phyloP scores from a whole-genome alignment of 495 filamentous ascomycete genomes.

The Penicillium cinerascens region DNA sequence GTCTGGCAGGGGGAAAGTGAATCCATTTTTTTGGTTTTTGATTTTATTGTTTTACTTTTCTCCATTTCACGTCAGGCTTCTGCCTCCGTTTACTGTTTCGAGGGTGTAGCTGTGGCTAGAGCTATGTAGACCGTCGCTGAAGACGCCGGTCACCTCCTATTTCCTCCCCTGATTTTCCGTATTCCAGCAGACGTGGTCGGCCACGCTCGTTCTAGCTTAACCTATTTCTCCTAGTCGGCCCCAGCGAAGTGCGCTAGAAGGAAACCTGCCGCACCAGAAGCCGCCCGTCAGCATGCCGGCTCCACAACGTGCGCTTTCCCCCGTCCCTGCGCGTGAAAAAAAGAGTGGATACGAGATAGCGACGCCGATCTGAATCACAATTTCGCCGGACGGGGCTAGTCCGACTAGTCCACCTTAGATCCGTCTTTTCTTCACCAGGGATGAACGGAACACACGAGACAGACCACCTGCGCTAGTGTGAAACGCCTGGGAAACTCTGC shows the following conservation, averaged over 20 bases:
- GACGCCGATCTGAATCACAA: constrained; percentile 36
- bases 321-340: constrained; percentile 28
- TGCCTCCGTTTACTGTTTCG: not conserved
- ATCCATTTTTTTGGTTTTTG: not conserved
- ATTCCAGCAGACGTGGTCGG: constrained; percentile 4
- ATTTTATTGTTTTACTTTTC: not conserved
- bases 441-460: too few species aligned
- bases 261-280: constrained; percentile 37
- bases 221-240: constrained; percentile 17
- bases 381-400: not conserved
- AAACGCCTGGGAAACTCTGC: constrained; percentile 9
- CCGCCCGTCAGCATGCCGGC: constrained; percentile 32
- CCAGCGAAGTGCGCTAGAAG: constrained; percentile 33
- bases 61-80: not conserved
- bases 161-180: not conserved
- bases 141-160: not conserved
- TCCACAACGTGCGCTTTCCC: constrained; percentile 38
- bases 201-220: constrained; percentile 13
- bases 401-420: not conserved
- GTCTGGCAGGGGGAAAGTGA: not conserved
- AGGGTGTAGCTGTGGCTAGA: not conserved
- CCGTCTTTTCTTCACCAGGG: not conserved
- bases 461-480: not conserved
- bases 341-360: constrained; percentile 28
- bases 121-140: not conserved